Evolutionary conservation across 345 rosid species (phyloP).

Genomic region (Cochlearia excelsa): DNA sequence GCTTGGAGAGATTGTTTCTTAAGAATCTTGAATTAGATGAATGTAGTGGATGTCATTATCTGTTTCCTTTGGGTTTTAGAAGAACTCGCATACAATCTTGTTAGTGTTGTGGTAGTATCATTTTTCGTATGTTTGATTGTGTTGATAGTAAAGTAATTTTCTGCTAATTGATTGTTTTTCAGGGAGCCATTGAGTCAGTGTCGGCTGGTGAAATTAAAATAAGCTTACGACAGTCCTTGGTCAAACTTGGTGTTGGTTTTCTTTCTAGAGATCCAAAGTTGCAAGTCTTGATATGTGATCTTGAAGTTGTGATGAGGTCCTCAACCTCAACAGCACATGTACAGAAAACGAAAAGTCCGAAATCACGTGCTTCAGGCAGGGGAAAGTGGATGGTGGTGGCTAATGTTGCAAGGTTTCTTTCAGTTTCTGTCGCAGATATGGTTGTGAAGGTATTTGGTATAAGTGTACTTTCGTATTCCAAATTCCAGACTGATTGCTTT

Average conservation of each 20-base stretch:
- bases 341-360: slow-evolving; percentile 51
- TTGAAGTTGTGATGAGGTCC: slow-evolving; percentile 80
- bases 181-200: slow-evolving; percentile 94
- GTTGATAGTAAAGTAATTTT: slow-evolving; percentile 12
- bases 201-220: slow-evolving; percentile 87
- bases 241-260: slow-evolving; percentile 87
- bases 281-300: slow-evolving; percentile 74
- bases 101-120: slow-evolving; percentile 14
- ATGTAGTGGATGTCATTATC: slow-evolving; percentile 3
- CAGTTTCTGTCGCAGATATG: slow-evolving; percentile 82
- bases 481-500: not conserved
- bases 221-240: slow-evolving; percentile 88
- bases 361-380: slow-evolving; percentile 57
- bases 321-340: slow-evolving; percentile 53
- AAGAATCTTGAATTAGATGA: slow-evolving; percentile 1
- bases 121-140: slow-evolving; percentile 10
- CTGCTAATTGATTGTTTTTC: slow-evolving; percentile 37
- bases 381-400: slow-evolving; percentile 96
- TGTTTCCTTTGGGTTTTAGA: not conserved
- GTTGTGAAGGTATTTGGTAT: slow-evolving; percentile 63
- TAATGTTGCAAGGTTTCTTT: slow-evolving; percentile 79
- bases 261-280: slow-evolving; percentile 88
- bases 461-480: not conserved
- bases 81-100: not conserved
- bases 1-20: not conserved